phyloP scores from a whole-genome alignment of 352 stramenopile species.

The Pythium inflatum region DNA sequence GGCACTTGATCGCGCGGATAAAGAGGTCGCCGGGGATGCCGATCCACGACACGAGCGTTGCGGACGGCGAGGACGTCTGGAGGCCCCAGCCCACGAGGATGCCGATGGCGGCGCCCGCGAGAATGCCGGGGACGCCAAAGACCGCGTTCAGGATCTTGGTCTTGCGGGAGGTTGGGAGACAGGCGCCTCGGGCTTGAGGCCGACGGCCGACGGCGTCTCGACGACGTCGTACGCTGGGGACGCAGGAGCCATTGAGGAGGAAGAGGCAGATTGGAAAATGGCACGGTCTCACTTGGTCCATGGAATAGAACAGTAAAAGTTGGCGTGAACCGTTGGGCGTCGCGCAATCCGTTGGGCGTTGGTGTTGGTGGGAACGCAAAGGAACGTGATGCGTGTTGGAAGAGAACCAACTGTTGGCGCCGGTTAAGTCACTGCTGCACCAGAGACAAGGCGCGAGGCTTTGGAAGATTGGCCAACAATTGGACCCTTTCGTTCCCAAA shows the following conservation, averaged over 20 bases:
- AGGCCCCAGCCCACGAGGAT: conserved; percentile 1
- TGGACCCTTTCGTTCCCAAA: no score
- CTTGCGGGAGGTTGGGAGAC: no score
- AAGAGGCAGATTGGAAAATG: conserved; percentile 23
- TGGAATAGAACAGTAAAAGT: background rate
- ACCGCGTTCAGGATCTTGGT: conserved; percentile 7
- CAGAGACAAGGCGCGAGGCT: no score
- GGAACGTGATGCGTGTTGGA: no score
- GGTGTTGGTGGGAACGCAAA: background rate
- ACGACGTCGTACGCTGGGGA: conserved; percentile 33
- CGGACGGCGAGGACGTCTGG: conserved; percentile 13
- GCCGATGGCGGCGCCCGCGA: conserved; percentile 7
- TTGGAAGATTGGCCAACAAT: background rate
- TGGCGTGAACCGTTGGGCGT: background rate
- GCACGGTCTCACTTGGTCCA: background rate
- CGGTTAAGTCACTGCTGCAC: background rate
- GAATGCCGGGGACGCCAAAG: conserved; percentile 17
- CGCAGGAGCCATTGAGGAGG: conserved; percentile 8
- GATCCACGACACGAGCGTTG: conserved; percentile 26
- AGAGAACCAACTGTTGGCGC: no score
- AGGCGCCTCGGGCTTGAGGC: conserved; percentile 1
- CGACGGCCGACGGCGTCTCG: conserved; percentile 26
- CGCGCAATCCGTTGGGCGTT: background rate
- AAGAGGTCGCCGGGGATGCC: conserved; percentile 45
- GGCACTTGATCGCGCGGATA: conserved; percentile 54